These are phyloP conservation scores for Dryas alaskensis DNA, from an alignment of 306 rosid genomes.

Conservation along the genomic window DNA sequence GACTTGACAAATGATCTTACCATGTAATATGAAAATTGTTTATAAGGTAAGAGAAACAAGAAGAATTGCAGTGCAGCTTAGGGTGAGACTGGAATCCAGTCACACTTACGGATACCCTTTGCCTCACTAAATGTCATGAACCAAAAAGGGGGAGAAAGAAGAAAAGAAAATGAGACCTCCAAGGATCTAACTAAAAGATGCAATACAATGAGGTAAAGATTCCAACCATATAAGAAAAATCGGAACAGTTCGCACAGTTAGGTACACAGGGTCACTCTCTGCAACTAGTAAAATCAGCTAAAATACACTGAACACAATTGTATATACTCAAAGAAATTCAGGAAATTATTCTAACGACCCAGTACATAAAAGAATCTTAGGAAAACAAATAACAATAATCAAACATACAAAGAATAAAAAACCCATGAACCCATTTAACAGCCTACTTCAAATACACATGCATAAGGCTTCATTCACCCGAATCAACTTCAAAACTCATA, in stretches of 20 bases:
- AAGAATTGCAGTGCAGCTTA: no score
- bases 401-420: background rate
- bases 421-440: background rate
- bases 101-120: no score
- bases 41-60: no score
- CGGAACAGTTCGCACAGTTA: background rate
- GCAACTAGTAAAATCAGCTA: background rate
- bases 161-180: background rate
- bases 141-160: background rate
- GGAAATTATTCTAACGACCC: background rate
- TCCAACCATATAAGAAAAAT: background rate
- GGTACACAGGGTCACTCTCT: background rate
- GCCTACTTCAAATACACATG: background rate
- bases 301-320: background rate
- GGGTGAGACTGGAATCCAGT: no score
- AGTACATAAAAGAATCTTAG: background rate
- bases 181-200: background rate
- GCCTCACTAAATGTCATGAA: no score
- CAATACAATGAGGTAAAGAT: background rate
- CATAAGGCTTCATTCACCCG: slow-evolving; percentile 1
- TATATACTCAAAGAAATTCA: background rate
- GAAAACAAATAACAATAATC: background rate
- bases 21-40: no score
- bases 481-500: background rate
- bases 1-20: no score